These are phyloP conservation scores for Debaryomyces robertsiae DNA, from an alignment of 1,139 yeast species.

Conservation along the genomic window DNA sequence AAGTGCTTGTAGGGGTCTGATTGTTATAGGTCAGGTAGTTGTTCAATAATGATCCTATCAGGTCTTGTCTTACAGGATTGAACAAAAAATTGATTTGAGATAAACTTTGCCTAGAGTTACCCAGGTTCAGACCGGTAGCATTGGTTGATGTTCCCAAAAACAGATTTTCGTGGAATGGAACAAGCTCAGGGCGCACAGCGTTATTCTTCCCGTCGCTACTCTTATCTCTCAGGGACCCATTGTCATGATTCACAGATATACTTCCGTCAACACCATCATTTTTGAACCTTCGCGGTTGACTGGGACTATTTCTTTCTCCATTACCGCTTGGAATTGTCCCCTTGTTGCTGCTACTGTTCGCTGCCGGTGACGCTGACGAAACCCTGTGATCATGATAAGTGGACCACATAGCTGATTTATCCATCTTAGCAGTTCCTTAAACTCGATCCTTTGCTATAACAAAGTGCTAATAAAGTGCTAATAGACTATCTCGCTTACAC, in stretches of 20 bases:
- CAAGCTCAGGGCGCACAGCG: constrained; percentile 5
- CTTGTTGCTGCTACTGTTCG: constrained; percentile 2
- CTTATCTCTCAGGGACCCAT: constrained; percentile 1
- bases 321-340: background rate
- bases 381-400: constrained; percentile 6
- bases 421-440: constrained; percentile 7
- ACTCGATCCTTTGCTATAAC: background rate
- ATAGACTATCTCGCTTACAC: background rate
- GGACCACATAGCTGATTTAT: constrained; percentile 12
- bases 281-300: constrained; percentile 12
- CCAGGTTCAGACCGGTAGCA: background rate
- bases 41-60: constrained; percentile 23
- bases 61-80: constrained; percentile 24
- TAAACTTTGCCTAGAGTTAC: constrained; percentile 6
- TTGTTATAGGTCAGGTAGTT: constrained; percentile 18
- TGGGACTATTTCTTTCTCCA: constrained; percentile 4
- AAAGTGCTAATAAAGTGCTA: background rate
- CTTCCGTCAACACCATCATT: constrained; percentile 4
- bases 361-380: constrained; percentile 4
- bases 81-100: constrained; percentile 16
- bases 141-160: background rate
- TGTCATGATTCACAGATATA: background rate
- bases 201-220: constrained; percentile 1
- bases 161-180: constrained; percentile 3
- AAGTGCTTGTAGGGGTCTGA: constrained; percentile 4